These are phyloP conservation scores for Sugiyamaella qingdaonensis DNA, from an alignment of 805 yeast species.

Conservation along the genomic window DNA sequence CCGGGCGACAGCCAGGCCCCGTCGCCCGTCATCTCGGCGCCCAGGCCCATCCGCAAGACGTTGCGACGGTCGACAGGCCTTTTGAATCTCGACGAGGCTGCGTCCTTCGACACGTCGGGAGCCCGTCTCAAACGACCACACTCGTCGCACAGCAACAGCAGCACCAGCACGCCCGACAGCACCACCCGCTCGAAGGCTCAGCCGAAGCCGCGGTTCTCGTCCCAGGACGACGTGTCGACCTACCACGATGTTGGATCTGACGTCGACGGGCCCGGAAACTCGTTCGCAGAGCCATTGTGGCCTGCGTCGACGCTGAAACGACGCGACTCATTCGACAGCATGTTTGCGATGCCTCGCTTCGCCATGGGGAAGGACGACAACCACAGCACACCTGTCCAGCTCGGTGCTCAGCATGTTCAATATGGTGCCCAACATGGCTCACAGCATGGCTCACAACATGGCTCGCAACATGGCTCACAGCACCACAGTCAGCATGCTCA, in stretches of 20 bases:
- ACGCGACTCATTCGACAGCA: slow-evolving; percentile 16
- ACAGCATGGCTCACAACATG: too few species aligned
- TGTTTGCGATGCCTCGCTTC: slow-evolving; percentile 7
- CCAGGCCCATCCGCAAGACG: slow-evolving; percentile 17
- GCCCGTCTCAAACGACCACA: slow-evolving; percentile 7
- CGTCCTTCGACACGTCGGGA: slow-evolving; percentile 16
- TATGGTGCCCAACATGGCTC: too few species aligned
- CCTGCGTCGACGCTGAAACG: slow-evolving; percentile 6
- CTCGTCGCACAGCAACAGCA: neutral
- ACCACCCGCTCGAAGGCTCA: neutral
- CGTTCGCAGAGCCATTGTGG: neutral
- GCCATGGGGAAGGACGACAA: neutral
- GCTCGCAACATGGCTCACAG: neutral
- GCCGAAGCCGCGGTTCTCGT: slow-evolving; percentile 1
- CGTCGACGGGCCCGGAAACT: neutral
- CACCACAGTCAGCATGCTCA: neutral
- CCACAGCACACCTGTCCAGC: slow-evolving; percentile 8
- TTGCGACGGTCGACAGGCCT: slow-evolving; percentile 39
- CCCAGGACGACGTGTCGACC: neutral
- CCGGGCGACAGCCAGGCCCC: neutral
- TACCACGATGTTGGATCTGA: neutral
- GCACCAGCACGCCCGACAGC: neutral
- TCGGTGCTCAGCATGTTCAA: too few species aligned
- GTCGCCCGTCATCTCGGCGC: slow-evolving; percentile 6
- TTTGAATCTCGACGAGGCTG: slow-evolving; percentile 38